Evolutionary conservation across 2,329 filamentous ascomycete genomes (phyloP), one percentile per base, ranked within the genome.

Genomic region (Alternaria ventricosa): DNA sequence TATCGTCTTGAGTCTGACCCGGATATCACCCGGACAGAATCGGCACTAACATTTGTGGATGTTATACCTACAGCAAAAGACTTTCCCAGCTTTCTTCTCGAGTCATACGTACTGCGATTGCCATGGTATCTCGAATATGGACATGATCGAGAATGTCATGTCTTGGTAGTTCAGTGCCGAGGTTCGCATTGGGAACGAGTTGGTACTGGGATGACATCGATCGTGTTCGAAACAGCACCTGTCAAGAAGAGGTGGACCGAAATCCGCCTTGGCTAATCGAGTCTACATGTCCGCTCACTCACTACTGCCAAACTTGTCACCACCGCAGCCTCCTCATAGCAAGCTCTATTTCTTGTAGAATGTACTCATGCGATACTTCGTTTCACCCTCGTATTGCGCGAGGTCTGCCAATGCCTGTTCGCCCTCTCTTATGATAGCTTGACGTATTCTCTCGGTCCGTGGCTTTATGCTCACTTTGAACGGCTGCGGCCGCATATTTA

Each of bases 401-500:
- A 89, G 71, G 53, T 87, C 83, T 49, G 80, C 71, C 41, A 88
- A 76, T 0, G 87, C 87, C 69, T 86, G 81, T 61, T 77, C 76
- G 4, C 85, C 87, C 71, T 89, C 87, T 1, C 82, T 78, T 57
- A 86, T 79, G 47, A 88, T 85, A 0, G 86, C 83, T 58, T 81
- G 76, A 4, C 77, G 77, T 56, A 88, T 85, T 61, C 82, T 81
- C 15, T 83, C 80, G 12, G 75, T 84, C 28, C 87, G 79, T 12
- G 86, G 84, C 36, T 77, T 81, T 64, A 88, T 87, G 57, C 80
- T 82, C 59, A 87, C 88, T 59, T 82, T 76, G 69, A 89, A 89
- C 0, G 84, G 84, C 64, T 83, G 81, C 4, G 87, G 87, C 3
- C 87, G 82, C 86, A 87, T 87, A 65, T 88, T 88, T 23, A 88